Base-by-base conservation (phyloP, 148 eudicot species). In the Chenopodium suecicum region DNA sequence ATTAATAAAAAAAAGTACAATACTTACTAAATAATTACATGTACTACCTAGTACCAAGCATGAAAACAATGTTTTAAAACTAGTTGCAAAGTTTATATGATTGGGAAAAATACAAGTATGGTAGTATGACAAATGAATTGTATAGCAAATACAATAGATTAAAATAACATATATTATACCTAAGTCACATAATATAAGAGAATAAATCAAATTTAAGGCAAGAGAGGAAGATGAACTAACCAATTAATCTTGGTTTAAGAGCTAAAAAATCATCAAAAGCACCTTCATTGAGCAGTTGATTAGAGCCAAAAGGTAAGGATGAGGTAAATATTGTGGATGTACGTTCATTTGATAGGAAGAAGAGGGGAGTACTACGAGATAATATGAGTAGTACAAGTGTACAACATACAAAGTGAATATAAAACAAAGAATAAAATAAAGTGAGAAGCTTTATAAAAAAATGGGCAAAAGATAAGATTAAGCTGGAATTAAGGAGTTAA, bases 371-470 rank as follows among this genome's bases (percentile, higher is more conserved):
- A 80, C 77, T 73, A 73, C 77, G 16, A 62, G 2, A 27, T 6
- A 6, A n/a, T 20, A 1, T 1, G 34, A 20, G 82, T 71, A 79
- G 81, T 78, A 78, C 81, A 79, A 70, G 11, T 19, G 81, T 78
- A 78, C 81, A 79, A 70, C 20, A 9, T 73, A 44, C 75, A 79
- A 41, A 60, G 74, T 69, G 31, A 68, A 63, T 67, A 7, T 23
- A 25, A 56, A 19, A 11, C 4, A 56, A 25, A 9, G 23, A 11
- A 69, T 23, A 20, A 22, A 48, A 50, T 52, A 27, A 32, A 54
- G 41, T 9, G 16, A 8, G 5, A 27, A 77, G 4, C 1, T 70
- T 31, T 70, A 22, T 19, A 72, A 73, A 73, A 73, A 73, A 50
- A 74, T 50, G 58, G 25, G 46, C 23, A 32, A 67, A 77, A 47